Conservation (phyloP, 2,329 filamentous ascomycete genomes). For the Knufia petricola region DNA sequence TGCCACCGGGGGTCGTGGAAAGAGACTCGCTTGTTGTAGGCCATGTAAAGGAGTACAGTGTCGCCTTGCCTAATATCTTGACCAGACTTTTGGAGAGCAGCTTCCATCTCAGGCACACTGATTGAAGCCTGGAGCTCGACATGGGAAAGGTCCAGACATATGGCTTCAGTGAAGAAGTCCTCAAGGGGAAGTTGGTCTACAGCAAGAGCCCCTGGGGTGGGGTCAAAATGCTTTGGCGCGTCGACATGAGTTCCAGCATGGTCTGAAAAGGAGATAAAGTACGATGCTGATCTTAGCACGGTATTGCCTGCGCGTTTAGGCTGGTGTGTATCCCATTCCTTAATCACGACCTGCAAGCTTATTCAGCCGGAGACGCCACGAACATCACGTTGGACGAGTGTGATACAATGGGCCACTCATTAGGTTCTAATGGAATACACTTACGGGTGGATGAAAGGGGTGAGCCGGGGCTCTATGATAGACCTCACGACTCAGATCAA, state of each 20-base stretch:
- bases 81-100: neutral
- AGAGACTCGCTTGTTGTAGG: constrained; percentile 1
- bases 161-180: constrained; percentile 9
- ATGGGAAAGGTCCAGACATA: constrained; percentile 10
- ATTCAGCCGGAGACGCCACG: too few relatives aligned
- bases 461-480: neutral
- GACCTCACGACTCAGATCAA: neutral
- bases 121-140: constrained; percentile 10
- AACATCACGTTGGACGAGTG: too few relatives aligned
- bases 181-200: constrained; percentile 7
- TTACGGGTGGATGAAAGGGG: neutral
- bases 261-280: constrained; percentile 4
- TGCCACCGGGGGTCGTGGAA: neutral
- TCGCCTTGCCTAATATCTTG: constrained; percentile 1
- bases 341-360: neutral
- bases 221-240: constrained; percentile 6
- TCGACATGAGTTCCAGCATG: constrained; percentile 13
- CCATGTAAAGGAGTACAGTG: constrained; percentile 5
- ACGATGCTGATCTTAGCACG: neutral
- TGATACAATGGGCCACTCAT: too few relatives aligned
- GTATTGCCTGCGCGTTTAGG: constrained; percentile 1
- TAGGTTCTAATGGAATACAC: too few relatives aligned
- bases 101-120: constrained; percentile 3
- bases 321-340: constrained; percentile 1
- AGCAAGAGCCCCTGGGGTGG: constrained; percentile 1